A percentile compares a stretch with the other conserved stretches of the same genome.
Conservation (phyloP, 2,329 filamentous ascomycete genomes). For the Stemphylium beticola region DNA sequence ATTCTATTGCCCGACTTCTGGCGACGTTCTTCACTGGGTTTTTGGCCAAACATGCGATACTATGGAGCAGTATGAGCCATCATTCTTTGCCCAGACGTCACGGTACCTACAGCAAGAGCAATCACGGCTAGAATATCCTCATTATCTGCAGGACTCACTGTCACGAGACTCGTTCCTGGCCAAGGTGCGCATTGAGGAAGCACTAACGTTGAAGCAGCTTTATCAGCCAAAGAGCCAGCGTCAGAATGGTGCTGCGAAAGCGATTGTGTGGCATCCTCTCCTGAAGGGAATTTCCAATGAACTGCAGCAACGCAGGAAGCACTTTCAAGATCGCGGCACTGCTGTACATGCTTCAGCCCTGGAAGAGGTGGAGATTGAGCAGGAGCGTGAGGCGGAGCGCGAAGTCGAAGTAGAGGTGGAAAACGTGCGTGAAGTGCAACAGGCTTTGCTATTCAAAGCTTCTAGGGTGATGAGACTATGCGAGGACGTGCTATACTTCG, state of each 20-base stretch:
- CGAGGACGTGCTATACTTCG: constrained; percentile 55
- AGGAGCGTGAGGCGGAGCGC: constrained; percentile 54
- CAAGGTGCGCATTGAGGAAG: constrained; percentile 59
- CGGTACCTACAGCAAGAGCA: constrained; percentile 66
- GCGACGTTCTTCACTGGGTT: constrained; percentile 66
- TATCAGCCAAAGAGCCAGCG: constrained; percentile 54
- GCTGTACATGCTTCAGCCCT: constrained; percentile 58
- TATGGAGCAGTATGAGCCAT: constrained; percentile 64
- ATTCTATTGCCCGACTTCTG: constrained; percentile 50
- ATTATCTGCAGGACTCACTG: constrained; percentile 48
- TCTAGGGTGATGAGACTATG: constrained; percentile 57
- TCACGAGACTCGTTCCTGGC: constrained; percentile 51
- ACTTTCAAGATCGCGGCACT: constrained; percentile 54
- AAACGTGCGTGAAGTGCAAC: constrained; percentile 61
- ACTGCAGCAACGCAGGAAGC: constrained; percentile 44
- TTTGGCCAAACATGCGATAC: constrained; percentile 67
- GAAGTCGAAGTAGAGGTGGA: constrained; percentile 67
- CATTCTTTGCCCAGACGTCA: constrained; percentile 66
- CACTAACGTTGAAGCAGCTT: constrained; percentile 63
- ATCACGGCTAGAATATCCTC: constrained; percentile 52
- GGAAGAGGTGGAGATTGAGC: constrained; percentile 65
- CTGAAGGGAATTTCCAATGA: constrained; percentile 43
- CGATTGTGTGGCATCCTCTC: constrained; percentile 25
- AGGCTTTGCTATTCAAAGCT: constrained; percentile 50
- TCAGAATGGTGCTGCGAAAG: constrained; percentile 7